Evolutionary conservation across 179 eudicot species (phyloP), one percentile per base, ranked within the genome.

Genomic region (Beta macrorhiza): DNA sequence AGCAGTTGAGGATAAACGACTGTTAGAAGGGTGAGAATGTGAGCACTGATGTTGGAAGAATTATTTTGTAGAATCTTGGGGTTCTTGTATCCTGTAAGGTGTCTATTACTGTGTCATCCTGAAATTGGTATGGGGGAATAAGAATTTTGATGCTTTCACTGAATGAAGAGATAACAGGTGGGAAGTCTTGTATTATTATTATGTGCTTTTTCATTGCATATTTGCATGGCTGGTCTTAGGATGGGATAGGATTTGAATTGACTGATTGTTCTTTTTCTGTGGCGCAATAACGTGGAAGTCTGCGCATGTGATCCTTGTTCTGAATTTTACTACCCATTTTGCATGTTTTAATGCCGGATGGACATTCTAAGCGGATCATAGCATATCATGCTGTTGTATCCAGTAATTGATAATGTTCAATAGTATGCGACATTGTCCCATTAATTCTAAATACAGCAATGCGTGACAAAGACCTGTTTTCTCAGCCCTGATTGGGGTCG

Each of bases 51-150:
- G n/a, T 42, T 67, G 11, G 72, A 9, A 37, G n/a, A 42, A n/a
- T 32, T 68, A 45, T 45, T 16, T 72, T 67, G n/a, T 57, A 42
- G 16, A 57, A 44, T 53, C 62, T 32, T 7, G 17, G 17, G 61
- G 51, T 59, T 61, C 51, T 61, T 61, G 14, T 42, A 59, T 25
- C 51, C 49, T 61, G 14, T n/a, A 13, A 13, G 67, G 70, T 75
- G 13, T 49, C 37, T 79, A 29, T 58, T 70, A 68, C 15, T 79
- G 76, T 1, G 25, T 68, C 32, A 1, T 70, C 70, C 63, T 79
- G 32, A 57, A 69, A 79, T 63, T 56, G 14, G 0, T 65, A 17
- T 71, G 25, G 25, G 58, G 42, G 13, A 70, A 52, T 44, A 7
- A 55, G 61, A 57, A 32, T 25, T 15, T 44, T 72, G 10, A 17